Evolutionary conservation across 306 rosid species (phyloP).

Genomic region (Fragaria iinumae): DNA sequence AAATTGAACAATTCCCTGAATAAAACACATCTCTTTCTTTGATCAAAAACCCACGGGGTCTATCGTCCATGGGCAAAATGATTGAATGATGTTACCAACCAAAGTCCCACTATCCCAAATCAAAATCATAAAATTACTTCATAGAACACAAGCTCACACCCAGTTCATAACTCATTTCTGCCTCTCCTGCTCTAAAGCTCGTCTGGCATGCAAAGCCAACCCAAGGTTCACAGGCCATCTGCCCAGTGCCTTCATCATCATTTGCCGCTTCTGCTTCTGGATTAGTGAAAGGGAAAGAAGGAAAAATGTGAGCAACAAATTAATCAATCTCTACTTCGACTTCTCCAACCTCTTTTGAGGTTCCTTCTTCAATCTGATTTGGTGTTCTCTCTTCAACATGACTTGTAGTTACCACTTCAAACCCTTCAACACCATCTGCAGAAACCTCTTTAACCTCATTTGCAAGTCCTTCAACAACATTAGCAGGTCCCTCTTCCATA

Average conservation of each 20-base stretch:
- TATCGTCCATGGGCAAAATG: slow-evolving; percentile 16
- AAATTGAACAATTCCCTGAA: slow-evolving; percentile 35
- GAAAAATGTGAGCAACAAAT: slow-evolving; percentile 21
- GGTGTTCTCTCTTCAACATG: background rate
- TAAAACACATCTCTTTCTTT: slow-evolving; percentile 18
- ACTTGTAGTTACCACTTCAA: background rate
- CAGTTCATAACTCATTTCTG: slow-evolving; percentile 30
- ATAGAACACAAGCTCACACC: slow-evolving; percentile 32
- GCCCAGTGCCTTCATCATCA: slow-evolving; percentile 13
- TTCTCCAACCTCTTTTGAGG: slow-evolving; percentile 66
- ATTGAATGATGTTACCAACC: slow-evolving; percentile 13
- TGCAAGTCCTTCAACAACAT: no score
- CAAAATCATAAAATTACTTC: slow-evolving; percentile 33
- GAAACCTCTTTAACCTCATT: background rate
- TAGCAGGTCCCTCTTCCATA: background rate
- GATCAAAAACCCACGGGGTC: slow-evolving; percentile 32
- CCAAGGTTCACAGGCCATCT: slow-evolving; percentile 9
- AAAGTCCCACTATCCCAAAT: slow-evolving; percentile 26
- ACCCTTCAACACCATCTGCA: background rate
- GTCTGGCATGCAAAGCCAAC: slow-evolving; percentile 6
- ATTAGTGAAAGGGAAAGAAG: slow-evolving; percentile 1
- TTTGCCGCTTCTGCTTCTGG: slow-evolving; percentile 15
- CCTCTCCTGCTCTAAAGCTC: slow-evolving; percentile 22
- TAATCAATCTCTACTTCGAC: slow-evolving; percentile 80
- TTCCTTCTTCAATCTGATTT: background rate